Evolutionary conservation across 1,284 basidiomycete genomes (phyloP).

Genomic region (Xerocomus amazonicus): DNA sequence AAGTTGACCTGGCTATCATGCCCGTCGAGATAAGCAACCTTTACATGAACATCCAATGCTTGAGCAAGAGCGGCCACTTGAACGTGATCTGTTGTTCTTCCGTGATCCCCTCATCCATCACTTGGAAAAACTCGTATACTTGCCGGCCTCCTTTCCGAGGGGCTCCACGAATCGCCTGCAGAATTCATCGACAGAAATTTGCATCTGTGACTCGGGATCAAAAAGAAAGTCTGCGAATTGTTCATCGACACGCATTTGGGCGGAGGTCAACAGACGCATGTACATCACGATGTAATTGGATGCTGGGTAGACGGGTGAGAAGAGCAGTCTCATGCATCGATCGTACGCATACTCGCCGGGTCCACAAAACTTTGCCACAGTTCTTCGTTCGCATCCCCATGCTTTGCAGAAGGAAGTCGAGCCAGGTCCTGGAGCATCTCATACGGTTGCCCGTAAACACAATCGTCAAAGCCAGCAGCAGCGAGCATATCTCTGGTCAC

Average conservation of each 20-base stretch:
- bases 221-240: conserved; percentile 68
- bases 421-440: conserved; percentile 47
- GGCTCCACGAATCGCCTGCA: conserved; percentile 79
- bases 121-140: conserved; percentile 1
- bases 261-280: conserved; percentile 77
- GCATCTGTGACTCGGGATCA: conserved; percentile 64
- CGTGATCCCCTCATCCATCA: not conserved
- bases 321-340: not conserved
- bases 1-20: conserved; percentile 59
- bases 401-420: conserved; percentile 37
- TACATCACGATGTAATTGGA: conserved; percentile 73
- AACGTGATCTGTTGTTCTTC: conserved; percentile 59
- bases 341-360: conserved; percentile 43
- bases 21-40: conserved; percentile 79
- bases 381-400: conserved; percentile 12
- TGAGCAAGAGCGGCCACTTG: conserved; percentile 78
- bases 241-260: conserved; percentile 68
- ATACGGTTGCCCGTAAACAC: conserved; percentile 57
- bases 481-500: conserved; percentile 56
- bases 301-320: conserved; percentile 35
- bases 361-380: conserved; percentile 53
- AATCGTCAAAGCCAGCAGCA: conserved; percentile 60
- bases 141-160: conserved; percentile 79
- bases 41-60: conserved; percentile 65
- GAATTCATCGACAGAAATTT: conserved; percentile 53